These are phyloP conservation scores for Mucuna pruriens DNA, from an alignment of 306 rosid genomes.

Conservation along the genomic window DNA sequence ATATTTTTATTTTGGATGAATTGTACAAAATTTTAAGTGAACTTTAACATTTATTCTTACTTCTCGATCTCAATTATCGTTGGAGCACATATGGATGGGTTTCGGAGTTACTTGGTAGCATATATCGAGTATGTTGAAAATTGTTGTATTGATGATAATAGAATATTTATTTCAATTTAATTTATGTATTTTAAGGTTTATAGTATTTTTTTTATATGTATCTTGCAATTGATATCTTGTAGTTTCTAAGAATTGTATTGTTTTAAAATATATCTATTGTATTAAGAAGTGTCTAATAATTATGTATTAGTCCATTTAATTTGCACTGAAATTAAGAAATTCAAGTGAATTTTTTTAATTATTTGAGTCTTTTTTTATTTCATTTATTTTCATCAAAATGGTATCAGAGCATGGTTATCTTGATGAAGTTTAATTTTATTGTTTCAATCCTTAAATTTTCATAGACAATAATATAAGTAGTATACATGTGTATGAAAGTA, in stretches of 20 bases:
- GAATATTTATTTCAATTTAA: neutral
- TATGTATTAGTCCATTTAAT: neutral
- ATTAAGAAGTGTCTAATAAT: neutral
- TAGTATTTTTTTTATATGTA: neutral
- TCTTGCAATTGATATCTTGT: neutral
- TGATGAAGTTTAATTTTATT: neutral
- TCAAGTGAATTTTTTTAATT: neutral
- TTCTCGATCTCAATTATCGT: conserved; percentile 1
- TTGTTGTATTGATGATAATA: neutral
- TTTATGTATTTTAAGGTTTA: neutral
- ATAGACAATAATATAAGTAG: neutral
- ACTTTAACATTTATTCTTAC: conserved; percentile 4
- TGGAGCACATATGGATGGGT: neutral
- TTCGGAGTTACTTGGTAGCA: neutral
- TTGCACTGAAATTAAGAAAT: neutral
- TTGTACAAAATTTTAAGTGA: conserved; percentile 43
- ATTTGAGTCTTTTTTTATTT: neutral
- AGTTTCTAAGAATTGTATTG: neutral
- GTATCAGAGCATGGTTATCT: neutral
- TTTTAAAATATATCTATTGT: neutral
- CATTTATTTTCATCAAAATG: too few species aligned
- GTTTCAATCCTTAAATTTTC: neutral
- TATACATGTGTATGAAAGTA: neutral
- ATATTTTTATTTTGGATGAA: neutral
- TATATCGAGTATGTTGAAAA: neutral